Percentiles rank a stretch among this genome's conserved stretches.
Evolutionary conservation across 257 asterid genomes (phyloP).

Genomic region (Oldenlandia corymbosa): DNA sequence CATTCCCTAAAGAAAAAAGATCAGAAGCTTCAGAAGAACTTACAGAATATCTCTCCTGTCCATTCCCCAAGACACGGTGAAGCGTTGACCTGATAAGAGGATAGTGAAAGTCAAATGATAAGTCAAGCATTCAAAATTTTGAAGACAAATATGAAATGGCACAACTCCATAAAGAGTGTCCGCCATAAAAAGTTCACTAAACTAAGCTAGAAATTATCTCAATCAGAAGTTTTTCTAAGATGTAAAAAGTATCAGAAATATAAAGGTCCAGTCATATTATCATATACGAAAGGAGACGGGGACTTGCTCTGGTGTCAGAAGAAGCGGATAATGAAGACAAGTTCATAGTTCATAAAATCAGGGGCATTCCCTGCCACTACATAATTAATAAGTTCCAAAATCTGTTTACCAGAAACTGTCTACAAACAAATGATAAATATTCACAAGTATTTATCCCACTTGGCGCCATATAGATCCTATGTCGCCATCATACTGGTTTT

Average conservation of each 20-base stretch:
- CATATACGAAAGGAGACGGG: too few relatives aligned
- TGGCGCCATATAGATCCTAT: too few relatives aligned
- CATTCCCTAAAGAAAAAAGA: neutral
- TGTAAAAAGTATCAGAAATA: neutral
- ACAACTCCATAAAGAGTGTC: too few relatives aligned
- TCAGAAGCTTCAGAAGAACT: conserved; percentile 24
- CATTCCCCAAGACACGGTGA: conserved; percentile 80
- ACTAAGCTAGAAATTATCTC: neutral
- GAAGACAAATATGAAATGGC: too few relatives aligned
- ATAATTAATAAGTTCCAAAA: neutral
- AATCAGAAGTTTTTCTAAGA: too few relatives aligned
- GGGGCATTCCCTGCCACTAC: neutral
- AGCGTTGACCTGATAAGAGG: conserved; percentile 60
- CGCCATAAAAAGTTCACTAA: neutral
- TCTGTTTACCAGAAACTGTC: neutral
- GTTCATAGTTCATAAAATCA: too few relatives aligned
- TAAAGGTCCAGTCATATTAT: neutral
- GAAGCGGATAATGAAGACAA: too few relatives aligned
- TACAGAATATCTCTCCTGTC: conserved; percentile 87
- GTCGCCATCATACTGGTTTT: too few relatives aligned
- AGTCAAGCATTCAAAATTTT: neutral
- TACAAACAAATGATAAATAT: too few relatives aligned
- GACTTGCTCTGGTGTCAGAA: neutral
- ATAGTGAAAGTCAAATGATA: conserved; percentile 9
- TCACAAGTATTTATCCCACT: too few relatives aligned